phyloP scores from a whole-genome alignment of 2,329 filamentous ascomycete species.

The Aspergillus sp. region DNA sequence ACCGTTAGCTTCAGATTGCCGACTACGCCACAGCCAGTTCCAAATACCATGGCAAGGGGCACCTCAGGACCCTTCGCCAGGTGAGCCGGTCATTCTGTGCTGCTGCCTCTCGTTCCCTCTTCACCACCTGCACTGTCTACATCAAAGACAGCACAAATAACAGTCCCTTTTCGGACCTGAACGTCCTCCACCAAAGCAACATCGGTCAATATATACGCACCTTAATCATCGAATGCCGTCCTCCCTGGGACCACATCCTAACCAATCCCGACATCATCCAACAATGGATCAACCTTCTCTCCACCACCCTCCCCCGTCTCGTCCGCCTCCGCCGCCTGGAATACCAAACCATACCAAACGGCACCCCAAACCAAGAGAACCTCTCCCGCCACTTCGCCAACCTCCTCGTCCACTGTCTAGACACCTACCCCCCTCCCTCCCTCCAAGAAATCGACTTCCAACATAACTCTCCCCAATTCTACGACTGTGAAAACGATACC shows the following conservation, averaged over 20 bases:
- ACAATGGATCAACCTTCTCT: not conserved
- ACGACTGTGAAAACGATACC: not conserved
- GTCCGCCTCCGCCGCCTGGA: not conserved
- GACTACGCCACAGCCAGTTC: not conserved
- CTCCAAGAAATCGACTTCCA: not conserved
- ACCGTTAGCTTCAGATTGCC: not conserved
- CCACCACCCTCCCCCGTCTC: not conserved
- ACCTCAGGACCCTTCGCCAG: too few species aligned
- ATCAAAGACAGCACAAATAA: not conserved
- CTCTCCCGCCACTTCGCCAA: not conserved
- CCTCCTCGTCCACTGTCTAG: not conserved
- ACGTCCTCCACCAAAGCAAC: not conserved
- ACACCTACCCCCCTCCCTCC: not conserved
- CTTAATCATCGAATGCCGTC: not conserved
- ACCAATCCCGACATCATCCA: too few species aligned
- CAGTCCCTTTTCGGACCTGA: not conserved
- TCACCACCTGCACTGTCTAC: too few species aligned
- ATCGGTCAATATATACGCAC: not conserved
- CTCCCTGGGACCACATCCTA: not conserved
- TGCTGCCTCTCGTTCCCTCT: too few species aligned
- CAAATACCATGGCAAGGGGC: not conserved
- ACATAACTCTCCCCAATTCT: not conserved
- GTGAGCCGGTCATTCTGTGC: too few species aligned
- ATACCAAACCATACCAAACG: not conserved
- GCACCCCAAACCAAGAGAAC: not conserved